A percentile compares a stretch with the other conserved stretches of the same genome.
These are phyloP conservation scores for Pseudocercospora eumusae DNA, from an alignment of 2,329 filamentous ascomycete genomes.

Conservation along the genomic window DNA sequence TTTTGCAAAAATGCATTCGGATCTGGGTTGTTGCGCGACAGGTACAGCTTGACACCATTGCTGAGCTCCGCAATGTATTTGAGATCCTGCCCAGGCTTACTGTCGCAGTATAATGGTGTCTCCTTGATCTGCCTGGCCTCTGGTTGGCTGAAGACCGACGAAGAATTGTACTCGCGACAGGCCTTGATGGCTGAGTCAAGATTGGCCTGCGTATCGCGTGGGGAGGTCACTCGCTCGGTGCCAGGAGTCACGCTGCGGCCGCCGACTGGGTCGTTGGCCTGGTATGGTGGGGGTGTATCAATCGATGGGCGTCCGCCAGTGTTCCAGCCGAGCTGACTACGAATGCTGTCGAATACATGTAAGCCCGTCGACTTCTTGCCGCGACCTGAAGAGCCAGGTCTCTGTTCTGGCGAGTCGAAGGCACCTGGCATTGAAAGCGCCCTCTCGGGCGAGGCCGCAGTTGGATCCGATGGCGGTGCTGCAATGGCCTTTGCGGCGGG, in stretches of 20 bases:
- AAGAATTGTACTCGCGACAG: conserved; percentile 74
- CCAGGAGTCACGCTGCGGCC: conserved; percentile 28
- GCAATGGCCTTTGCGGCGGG: conserved; percentile 19
- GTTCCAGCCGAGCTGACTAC: conserved; percentile 54
- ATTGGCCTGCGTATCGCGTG: conserved; percentile 63
- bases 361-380: conserved; percentile 56
- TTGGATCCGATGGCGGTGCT: conserved; percentile 3
- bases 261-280: conserved; percentile 30
- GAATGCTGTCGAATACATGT: conserved; percentile 70
- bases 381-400: conserved; percentile 23
- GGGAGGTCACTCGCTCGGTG: conserved; percentile 43
- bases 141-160: conserved; percentile 70
- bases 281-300: conserved; percentile 41
- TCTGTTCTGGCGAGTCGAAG: conserved; percentile 66
- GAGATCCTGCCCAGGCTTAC: conserved; percentile 71
- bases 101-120: conserved; percentile 79
- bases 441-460: conserved; percentile 35
- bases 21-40: conserved; percentile 58
- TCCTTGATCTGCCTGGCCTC: conserved; percentile 74
- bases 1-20: conserved; percentile 60
- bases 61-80: conserved; percentile 68
- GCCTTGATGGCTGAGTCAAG: conserved; percentile 76
- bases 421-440: conserved; percentile 67
- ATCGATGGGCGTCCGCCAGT: conserved; percentile 31
- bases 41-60: conserved; percentile 72